phyloP scores from a whole-genome alignment of 2,329 filamentous ascomycete genomes.

The Shiraia sp. region DNA sequence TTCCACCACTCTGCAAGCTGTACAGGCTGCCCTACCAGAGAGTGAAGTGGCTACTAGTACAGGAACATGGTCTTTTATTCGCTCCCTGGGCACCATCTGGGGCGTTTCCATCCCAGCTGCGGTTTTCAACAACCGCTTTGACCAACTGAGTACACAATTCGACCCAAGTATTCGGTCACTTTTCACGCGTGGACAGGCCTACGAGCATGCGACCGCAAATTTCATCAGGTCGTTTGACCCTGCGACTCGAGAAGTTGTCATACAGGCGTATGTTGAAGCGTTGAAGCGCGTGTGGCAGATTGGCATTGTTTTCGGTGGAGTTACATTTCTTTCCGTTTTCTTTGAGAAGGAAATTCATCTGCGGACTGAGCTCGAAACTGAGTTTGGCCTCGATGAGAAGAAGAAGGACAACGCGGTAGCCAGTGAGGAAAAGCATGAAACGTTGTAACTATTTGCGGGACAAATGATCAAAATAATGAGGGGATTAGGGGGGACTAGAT shows the following conservation, averaged over 20 bases:
- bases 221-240: neutral
- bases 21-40: slow-evolving; percentile 22
- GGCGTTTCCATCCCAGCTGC: slow-evolving; percentile 15
- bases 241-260: neutral
- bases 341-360: slow-evolving; percentile 6
- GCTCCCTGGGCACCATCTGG: slow-evolving; percentile 17
- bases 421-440: neutral
- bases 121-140: slow-evolving; percentile 16
- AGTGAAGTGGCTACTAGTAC: slow-evolving; percentile 10
- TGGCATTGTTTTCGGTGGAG: neutral
- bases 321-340: slow-evolving; percentile 1
- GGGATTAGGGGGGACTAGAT: no score
- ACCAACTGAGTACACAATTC: neutral
- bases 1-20: slow-evolving; percentile 45
- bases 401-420: neutral
- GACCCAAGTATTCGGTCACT: neutral
- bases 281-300: slow-evolving; percentile 1
- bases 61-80: slow-evolving; percentile 13
- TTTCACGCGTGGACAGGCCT: slow-evolving; percentile 4
- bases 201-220: neutral
- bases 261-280: neutral
- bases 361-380: slow-evolving; percentile 5
- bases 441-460: no score
- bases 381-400: slow-evolving; percentile 6
- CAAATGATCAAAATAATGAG: no score